Evolutionary conservation across 2,329 filamentous ascomycete species (phyloP), one percentile per base, ranked within the genome.

Genomic region (Calonectria honghensis): DNA sequence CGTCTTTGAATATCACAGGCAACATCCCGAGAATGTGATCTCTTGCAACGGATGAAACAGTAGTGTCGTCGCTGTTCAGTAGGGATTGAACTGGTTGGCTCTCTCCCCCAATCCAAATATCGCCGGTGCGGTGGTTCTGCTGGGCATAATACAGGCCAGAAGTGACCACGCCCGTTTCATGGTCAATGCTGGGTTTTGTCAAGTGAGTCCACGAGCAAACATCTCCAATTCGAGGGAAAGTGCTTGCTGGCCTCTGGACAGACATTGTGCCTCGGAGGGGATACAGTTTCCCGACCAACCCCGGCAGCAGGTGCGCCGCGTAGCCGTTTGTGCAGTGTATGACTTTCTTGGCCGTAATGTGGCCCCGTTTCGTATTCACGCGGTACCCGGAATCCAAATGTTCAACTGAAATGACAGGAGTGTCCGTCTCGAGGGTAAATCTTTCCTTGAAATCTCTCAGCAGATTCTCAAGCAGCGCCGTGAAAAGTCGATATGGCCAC

Each of bases 261-360:
- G 87, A 86, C 87, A 90, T 89, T 57, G 88, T 86, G 2, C 83
- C 87, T 2, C 86, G 83, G 1, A 87, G 67, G 0, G 87, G 84
- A 6, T 86, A 85, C 13, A 89, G 78, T 45, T 85, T 86, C 3
- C 85, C 85, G 3, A 84, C 82, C 7, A 91, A 80, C 0, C 83
- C 85, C 0, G 90, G 88, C 4, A 91, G 79, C 5, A 91, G 85
- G 61, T 90, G 86, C 0, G 86, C 82, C 0, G 87, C 84, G 75
- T 88, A 88, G 2, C 85, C 89, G 75, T 92, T 91, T 0, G 89
- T 92, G 32, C 89, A 88, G 75, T 92, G 89, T 4, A 92, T 85
- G 6, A 92, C 82, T 68, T 90, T 86, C 2, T 82, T 82, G 24
- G 89, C 85, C 3, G 75, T 79, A 20, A 91, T 85, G 0, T 51